A percentile compares a stretch with the other conserved stretches of the same genome.
Conservation (phyloP, 345 rosid genomes). For the Salix suchowensis region DNA sequence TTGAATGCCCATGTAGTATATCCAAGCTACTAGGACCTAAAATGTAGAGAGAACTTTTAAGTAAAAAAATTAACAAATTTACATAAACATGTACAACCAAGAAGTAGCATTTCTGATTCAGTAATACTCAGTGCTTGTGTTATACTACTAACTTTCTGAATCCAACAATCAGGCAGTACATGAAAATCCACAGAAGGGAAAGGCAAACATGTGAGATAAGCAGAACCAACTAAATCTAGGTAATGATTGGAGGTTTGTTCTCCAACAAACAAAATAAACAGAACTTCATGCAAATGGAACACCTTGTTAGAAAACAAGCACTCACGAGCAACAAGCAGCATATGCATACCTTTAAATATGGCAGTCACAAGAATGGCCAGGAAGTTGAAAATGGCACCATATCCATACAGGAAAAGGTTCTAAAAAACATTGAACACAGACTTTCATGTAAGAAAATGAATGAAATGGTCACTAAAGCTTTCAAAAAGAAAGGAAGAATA, state of each 20-base stretch:
- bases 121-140: background rate
- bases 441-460: background rate
- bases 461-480: background rate
- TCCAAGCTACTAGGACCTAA: constrained; percentile 86
- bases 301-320: background rate
- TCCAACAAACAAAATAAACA: background rate
- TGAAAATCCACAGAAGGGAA: background rate
- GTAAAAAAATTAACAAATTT: background rate
- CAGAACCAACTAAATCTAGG: background rate
- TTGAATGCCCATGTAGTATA: constrained; percentile 87
- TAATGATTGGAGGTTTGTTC: background rate
- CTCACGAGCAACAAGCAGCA: background rate
- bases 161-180: background rate
- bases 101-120: background rate
- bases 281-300: background rate
- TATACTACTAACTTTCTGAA: background rate
- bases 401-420: constrained; percentile 94
- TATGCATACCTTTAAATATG: constrained; percentile 62
- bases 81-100: background rate
- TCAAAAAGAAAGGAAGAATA: background rate
- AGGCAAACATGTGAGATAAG: background rate
- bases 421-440: constrained; percentile 29
- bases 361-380: constrained; percentile 64
- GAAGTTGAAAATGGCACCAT: constrained; percentile 97
- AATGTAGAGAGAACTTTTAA: constrained; percentile 10